Conservation (phyloP, 805 yeast species). For the Clavispora fructus region DNA sequence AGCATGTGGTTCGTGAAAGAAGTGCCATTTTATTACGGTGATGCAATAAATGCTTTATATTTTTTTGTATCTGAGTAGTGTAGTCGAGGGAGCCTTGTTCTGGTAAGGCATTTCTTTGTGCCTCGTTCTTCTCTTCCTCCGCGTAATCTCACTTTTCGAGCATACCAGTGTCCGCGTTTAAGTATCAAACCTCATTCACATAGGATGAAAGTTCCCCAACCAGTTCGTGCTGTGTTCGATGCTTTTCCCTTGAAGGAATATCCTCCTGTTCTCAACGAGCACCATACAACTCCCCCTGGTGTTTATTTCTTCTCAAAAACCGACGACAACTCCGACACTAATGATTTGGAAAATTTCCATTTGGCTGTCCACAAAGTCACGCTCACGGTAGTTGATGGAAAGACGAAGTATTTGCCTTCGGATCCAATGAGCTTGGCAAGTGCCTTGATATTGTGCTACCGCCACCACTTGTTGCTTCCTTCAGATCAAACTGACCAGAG, state of each 20-base stretch:
- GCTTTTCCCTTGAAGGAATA: slow-evolving; percentile 46
- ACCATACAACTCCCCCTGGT: slow-evolving; percentile 7
- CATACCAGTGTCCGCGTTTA: background rate
- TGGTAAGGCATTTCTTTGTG: too few relatives aligned
- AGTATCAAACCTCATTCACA: background rate
- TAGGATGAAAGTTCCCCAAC: slow-evolving; percentile 31
- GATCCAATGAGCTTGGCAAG: slow-evolving; percentile 55
- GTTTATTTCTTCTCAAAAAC: slow-evolving; percentile 8
- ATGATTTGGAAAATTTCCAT: slow-evolving; percentile 32
- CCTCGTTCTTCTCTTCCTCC: background rate
- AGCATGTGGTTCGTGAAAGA: background rate
- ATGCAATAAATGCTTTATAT: background rate
- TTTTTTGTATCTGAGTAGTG: background rate
- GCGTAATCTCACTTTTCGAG: background rate
- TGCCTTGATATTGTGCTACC: slow-evolving; percentile 42
- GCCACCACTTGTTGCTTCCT: slow-evolving; percentile 42
- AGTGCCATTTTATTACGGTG: background rate
- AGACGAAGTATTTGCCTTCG: slow-evolving; percentile 36
- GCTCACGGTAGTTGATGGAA: slow-evolving; percentile 14
- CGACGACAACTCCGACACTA: slow-evolving; percentile 7
- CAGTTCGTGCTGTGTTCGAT: slow-evolving; percentile 42
- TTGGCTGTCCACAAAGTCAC: slow-evolving; percentile 50
- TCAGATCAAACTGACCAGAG: slow-evolving; percentile 8
- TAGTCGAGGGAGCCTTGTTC: too few relatives aligned
- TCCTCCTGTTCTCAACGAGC: slow-evolving; percentile 27